A percentile compares a stretch with the other conserved stretches of the same genome.
Conservation (phyloP, 495 filamentous ascomycete genomes). For the Penicillium manginii region DNA sequence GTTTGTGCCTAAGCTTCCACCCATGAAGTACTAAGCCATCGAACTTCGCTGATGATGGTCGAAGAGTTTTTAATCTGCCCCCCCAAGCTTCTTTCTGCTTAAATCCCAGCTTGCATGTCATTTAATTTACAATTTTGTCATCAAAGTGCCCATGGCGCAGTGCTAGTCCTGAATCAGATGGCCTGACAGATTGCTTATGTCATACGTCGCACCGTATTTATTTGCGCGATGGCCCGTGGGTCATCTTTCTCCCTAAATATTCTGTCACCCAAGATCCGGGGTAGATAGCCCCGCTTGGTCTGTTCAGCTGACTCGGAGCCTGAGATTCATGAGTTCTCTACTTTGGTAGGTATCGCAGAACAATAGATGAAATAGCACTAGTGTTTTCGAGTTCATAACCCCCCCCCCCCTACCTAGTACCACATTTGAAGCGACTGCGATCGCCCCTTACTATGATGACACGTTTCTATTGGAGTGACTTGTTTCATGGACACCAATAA, state of each 20-base stretch:
- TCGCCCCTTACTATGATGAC: constrained; percentile 35
- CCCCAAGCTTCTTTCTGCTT: no score
- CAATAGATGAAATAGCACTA: background rate
- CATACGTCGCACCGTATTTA: background rate
- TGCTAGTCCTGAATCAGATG: background rate
- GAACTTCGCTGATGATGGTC: no score
- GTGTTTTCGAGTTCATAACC: background rate
- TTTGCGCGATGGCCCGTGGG: constrained; percentile 1
- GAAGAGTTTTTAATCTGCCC: no score
- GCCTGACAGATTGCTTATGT: background rate
- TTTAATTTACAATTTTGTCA: background rate
- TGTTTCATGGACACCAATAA: constrained; percentile 31
- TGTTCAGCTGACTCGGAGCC: background rate
- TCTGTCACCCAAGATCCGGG: background rate
- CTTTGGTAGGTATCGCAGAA: no score
- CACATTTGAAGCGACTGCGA: background rate
- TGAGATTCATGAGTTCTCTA: background rate
- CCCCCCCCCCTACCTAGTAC: background rate
- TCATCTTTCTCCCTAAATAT: background rate
- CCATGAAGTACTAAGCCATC: no score
- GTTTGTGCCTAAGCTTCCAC: no score
- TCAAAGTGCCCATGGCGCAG: background rate
- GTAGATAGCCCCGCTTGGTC: background rate
- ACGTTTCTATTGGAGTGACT: constrained; percentile 32
- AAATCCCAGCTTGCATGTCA: background rate